Base-by-base conservation (phyloP, 163 green algal species). In the Scenedesmus sp. region DNA sequence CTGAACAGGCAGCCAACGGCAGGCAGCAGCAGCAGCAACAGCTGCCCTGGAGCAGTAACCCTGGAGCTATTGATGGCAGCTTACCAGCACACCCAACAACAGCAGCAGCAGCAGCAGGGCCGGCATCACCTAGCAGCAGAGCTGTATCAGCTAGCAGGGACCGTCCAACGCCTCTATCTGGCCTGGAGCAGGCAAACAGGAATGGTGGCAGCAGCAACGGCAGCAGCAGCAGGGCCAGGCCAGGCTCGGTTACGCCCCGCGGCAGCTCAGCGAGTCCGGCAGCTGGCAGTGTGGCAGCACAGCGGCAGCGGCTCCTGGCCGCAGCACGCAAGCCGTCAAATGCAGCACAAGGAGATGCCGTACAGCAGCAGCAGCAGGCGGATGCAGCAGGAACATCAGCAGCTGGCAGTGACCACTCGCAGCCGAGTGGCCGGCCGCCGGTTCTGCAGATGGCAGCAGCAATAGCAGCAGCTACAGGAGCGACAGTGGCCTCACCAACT, bases 71-170 rank as follows among this genome's bases (percentile, higher is more conserved):
- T 15, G 59, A 52, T 12, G 70, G 70, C 5, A 23, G 23, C 23
- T 79, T 23, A 52, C 2, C 34, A 16, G 60, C 12, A 59, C n/a
- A 34, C n/a, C 60, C 26, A 64, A 4, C 60, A 88, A 26, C 59
- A 86, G n/a, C 87, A 91, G 87, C 87, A 70, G 23, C 20, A 20
- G 9, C 87, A 84, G 34, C 86, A 84, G 46, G 9, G 10, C 6
- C 15, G 9, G 54, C 54, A 15, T 55, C 26, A 54, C 15, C 67
- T 70, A 59, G 70, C 16, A 66, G 12, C 10, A 85, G 34, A 54
- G 55, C 67, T 60, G 67, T 55, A 55, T 34, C 70, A 59, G 87
- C 16, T n/a, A 91, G 46, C 84, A 81, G 55, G 67, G 84, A 82
- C 46, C 73, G 62, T 13, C 26, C 83, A 89, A 13, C 57, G 64